These are phyloP conservation scores for Yamadazyma buinensis DNA, from an alignment of 1,139 yeast genomes.

Conservation along the genomic window DNA sequence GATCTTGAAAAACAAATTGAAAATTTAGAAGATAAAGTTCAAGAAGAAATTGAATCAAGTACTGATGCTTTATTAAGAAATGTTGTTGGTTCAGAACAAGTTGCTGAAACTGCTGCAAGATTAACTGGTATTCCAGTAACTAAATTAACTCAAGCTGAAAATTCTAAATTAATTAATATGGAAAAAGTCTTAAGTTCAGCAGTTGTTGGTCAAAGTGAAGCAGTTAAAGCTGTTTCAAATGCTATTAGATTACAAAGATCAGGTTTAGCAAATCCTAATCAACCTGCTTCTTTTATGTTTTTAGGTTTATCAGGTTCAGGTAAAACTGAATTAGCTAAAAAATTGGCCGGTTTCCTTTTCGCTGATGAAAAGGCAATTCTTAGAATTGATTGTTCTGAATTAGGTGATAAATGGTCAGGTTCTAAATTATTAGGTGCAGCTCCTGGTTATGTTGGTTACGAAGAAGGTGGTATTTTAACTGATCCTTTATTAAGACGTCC, in stretches of 20 bases:
- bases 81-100: constrained; percentile 89
- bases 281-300: constrained; percentile 94
- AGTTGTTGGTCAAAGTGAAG: constrained; percentile 96
- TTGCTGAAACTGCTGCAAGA: constrained; percentile 96
- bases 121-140: constrained; percentile 98
- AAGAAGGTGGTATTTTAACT: constrained; percentile 94
- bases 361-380: constrained; percentile 96
- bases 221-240: constrained; percentile 93
- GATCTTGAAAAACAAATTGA: constrained; percentile 76
- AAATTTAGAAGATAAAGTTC: constrained; percentile 69
- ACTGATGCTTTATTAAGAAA: constrained; percentile 71
- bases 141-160: constrained; percentile 92
- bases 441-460: constrained; percentile 97
- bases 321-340: constrained; percentile 96
- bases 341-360: constrained; percentile 90
- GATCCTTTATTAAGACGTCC: constrained; percentile 90
- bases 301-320: constrained; percentile 97
- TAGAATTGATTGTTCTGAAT: constrained; percentile 95
- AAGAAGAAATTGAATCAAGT: constrained; percentile 58
- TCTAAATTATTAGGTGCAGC: constrained; percentile 96
- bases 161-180: constrained; percentile 89
- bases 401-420: constrained; percentile 92
- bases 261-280: constrained; percentile 94
- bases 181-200: constrained; percentile 76
- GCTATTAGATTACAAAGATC: constrained; percentile 91